Conservation (phyloP, 2,329 filamentous ascomycete genomes). For the Intubia oerlemansii region DNA sequence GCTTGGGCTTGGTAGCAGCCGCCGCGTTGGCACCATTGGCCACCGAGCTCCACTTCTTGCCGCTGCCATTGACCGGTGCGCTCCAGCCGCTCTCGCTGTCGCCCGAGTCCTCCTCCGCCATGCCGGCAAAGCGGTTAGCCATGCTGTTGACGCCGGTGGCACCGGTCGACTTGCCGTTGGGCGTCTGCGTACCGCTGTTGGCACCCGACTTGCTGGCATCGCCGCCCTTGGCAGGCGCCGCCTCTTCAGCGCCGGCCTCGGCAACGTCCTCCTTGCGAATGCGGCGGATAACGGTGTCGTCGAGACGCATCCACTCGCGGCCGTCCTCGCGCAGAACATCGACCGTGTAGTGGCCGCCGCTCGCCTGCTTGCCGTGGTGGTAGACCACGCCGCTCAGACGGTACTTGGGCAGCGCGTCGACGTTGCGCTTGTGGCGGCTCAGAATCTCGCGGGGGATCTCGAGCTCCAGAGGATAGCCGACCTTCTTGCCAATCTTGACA, state of each 20-base stretch:
- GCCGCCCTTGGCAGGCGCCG: conserved; percentile 21
- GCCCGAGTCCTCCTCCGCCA: conserved; percentile 42
- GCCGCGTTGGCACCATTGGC: conserved; percentile 24
- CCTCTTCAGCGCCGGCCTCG: conserved; percentile 64
- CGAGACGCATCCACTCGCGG: conserved; percentile 87
- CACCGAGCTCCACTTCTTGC: conserved; percentile 53
- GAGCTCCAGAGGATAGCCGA: conserved; percentile 84
- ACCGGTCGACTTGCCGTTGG: background rate
- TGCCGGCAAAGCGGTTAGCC: conserved; percentile 55
- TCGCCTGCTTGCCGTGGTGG: conserved; percentile 92
- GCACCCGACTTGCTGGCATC: background rate
- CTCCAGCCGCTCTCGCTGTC: conserved; percentile 48
- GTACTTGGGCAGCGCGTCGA: conserved; percentile 59
- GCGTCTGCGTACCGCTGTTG: background rate
- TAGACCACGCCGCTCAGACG: conserved; percentile 80
- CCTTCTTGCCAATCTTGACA: conserved; percentile 96
- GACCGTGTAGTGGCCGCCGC: conserved; percentile 93
- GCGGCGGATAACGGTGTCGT: conserved; percentile 77
- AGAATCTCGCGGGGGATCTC: conserved; percentile 86
- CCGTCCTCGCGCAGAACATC: conserved; percentile 87
- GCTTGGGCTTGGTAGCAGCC: conserved; percentile 30
- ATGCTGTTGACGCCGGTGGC: conserved; percentile 19
- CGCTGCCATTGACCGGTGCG: conserved; percentile 31
- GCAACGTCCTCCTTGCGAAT: conserved; percentile 78
- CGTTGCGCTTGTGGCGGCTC: conserved; percentile 48